A percentile compares a stretch with the other conserved stretches of the same genome.
Evolutionary conservation across 148 eudicot species (phyloP).

Genomic region (Camellia sinensis): DNA sequence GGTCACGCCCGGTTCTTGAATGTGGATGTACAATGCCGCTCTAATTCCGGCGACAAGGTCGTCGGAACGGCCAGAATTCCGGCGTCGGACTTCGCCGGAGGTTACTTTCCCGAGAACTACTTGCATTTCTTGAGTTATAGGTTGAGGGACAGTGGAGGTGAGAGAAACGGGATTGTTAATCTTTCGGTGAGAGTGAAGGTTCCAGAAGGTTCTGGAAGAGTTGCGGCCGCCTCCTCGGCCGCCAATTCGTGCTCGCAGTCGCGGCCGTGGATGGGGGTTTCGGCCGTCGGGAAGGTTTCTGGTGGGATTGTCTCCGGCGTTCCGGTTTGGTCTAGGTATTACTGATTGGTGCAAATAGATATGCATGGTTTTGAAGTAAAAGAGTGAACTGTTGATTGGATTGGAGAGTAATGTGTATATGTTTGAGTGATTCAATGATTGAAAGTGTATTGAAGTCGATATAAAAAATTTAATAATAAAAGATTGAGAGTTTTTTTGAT

Average conservation of each 20-base stretch:
- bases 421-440: too few species aligned
- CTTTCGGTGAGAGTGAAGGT: conserved; percentile 45
- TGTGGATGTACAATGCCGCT: conserved; percentile 34
- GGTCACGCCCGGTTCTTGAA: conserved; percentile 25
- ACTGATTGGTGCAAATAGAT: background rate
- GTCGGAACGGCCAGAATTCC: conserved; percentile 52
- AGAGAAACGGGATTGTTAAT: conserved; percentile 58
- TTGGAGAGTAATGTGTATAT: too few species aligned
- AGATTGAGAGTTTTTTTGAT: too few species aligned
- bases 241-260: background rate
- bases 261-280: conserved; percentile 2
- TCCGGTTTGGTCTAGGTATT: conserved; percentile 11
- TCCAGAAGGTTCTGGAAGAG: background rate
- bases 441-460: too few species aligned
- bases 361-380: too few species aligned
- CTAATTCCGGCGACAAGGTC: conserved; percentile 2
- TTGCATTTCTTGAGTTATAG: conserved; percentile 64
- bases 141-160: conserved; percentile 42
- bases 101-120: conserved; percentile 30
- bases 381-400: too few species aligned
- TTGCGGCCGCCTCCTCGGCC: background rate
- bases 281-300: background rate
- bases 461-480: too few species aligned
- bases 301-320: conserved; percentile 22
- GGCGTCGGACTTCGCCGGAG: conserved; percentile 46